Evolutionary conservation across 371 early-diverging fungal genomes (phyloP), one percentile per base, ranked within the genome.

Genomic region (Rhizopus delemar): DNA sequence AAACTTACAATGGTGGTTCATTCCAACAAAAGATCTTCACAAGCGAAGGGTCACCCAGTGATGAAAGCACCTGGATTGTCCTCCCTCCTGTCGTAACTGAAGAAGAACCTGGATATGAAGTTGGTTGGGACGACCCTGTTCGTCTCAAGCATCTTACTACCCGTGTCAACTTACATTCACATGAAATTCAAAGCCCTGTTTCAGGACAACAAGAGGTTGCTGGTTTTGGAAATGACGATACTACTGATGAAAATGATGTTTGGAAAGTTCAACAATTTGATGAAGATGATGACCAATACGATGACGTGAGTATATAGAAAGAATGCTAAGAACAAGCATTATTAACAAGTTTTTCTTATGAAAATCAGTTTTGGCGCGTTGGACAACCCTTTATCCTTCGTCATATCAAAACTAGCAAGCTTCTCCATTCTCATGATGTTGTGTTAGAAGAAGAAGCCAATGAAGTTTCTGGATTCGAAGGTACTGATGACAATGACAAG

Each of bases 181-280:
- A 87, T 58, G 81, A 71, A 34, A 60, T 75, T 63, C 65, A 43
- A 7, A 80, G 83, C 46, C 80, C 83, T 48, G 66, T 67, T 41
- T 71, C 82, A 31, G 71, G 70, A 16, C 85, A 86, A 64, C 86
- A 87, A 68, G 88, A 87, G 69, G 83, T 83, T 38, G 74, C 82
- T 41, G 79, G 76, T 36, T 85, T 72, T 51, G 87, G 85, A 50
- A 68, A 76, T 60, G 73, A 74, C 34, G 53, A 63, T 28, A 43
- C 58, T 3, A 69, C 73, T 15, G 86, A 87, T 57, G 73, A 81
- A 32, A 86, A 86, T 57, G 87, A 87, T 56, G 59, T 80, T 51
- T 87, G 87, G 87, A 54, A 70, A 5, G 70, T 87, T 36, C 75
- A 82, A 43, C 74, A 76, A 52, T 48, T 51, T 34, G 67, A 67